Evolutionary conservation across 2,329 filamentous ascomycete species (phyloP).

Genomic region (Calcarisporium arbuscula): DNA sequence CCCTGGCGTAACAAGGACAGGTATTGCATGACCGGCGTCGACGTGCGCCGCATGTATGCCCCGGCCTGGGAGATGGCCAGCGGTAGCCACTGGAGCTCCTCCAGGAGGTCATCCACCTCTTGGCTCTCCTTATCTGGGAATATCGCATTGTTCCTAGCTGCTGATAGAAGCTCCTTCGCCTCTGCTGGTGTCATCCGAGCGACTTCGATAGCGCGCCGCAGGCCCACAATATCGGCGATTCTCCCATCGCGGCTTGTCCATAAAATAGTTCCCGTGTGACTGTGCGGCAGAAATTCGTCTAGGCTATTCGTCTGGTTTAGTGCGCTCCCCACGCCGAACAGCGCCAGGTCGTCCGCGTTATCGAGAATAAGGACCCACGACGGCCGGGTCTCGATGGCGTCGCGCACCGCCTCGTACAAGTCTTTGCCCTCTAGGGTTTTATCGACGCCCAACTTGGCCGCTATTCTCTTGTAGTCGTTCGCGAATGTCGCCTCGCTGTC

Average conservation of each 20-base stretch:
- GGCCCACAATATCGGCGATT: constrained; percentile 16
- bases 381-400: constrained; percentile 9
- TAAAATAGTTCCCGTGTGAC: constrained; percentile 18
- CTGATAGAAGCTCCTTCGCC: constrained; percentile 1
- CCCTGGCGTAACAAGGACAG: constrained; percentile 15
- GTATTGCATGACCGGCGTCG: constrained; percentile 17
- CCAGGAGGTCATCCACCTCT: constrained; percentile 9
- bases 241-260: constrained; percentile 25
- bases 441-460: constrained; percentile 15
- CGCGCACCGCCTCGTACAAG: constrained; percentile 12
- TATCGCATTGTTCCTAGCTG: not conserved
- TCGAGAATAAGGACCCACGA: constrained; percentile 25
- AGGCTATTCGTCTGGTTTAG: constrained; percentile 4
- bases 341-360: constrained; percentile 23
- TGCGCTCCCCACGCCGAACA: constrained; percentile 16
- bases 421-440: constrained; percentile 13
- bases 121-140: constrained; percentile 9
- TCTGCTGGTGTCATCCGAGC: constrained; percentile 12
- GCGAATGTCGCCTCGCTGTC: constrained; percentile 23
- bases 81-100: constrained; percentile 21
- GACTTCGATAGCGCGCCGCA: constrained; percentile 16
- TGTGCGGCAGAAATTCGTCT: constrained; percentile 17
- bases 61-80: constrained; percentile 25
- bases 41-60: constrained; percentile 22
- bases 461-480: constrained; percentile 23